Evolutionary conservation across 495 filamentous ascomycete genomes (phyloP), one percentile per base, ranked within the genome.

Genomic region (Penicillium manginii): DNA sequence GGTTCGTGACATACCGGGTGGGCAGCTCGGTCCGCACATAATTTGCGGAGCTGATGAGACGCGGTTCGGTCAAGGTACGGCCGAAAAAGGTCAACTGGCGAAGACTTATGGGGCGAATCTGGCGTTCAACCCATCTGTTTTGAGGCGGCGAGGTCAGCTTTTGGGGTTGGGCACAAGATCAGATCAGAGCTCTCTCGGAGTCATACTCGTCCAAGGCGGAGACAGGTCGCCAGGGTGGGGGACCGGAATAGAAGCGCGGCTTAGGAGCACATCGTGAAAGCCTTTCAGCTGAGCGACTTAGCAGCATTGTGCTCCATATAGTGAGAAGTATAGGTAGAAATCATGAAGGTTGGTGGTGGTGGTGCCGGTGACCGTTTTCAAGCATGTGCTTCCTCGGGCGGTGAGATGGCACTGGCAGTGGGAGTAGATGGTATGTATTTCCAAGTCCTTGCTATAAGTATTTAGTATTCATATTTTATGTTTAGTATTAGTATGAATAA

Each of bases 11-110:
- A 57, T 72, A 88, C 90, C 91, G 84, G n/a, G 89, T 92, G 9
- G 94, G 94, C 21, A 98, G 83, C 76, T 98, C 94, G 5, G 90
- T 93, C 37, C 94, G 90, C 42, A 98, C 91, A 81, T 98, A 98
- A 72, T 98, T 98, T 29, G 96, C 96, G 43, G 92, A 96, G 78
- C 89, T 90, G 52, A 98, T 85, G 53, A 98, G 82, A 55, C 96
- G 88, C 18, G 84, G 80, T 72, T 98, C 96, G 39, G 93, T 97
- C 70, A 98, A 73, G 12, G 92, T 92, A 23, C 94, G 88, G 7
- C 88, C 88, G 68, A 98, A 99, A 63, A 98, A 96, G 66, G 94
- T 97, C 63, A 99, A 82, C 71, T 96, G 92, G 39, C 92, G 87
- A 53, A 97, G 77, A 73, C 89, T 92, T 66, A 97, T 96, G 1